Base-by-base conservation (phyloP, 164 flowering plant species). In the Chloranthus sessilifolius region DNA sequence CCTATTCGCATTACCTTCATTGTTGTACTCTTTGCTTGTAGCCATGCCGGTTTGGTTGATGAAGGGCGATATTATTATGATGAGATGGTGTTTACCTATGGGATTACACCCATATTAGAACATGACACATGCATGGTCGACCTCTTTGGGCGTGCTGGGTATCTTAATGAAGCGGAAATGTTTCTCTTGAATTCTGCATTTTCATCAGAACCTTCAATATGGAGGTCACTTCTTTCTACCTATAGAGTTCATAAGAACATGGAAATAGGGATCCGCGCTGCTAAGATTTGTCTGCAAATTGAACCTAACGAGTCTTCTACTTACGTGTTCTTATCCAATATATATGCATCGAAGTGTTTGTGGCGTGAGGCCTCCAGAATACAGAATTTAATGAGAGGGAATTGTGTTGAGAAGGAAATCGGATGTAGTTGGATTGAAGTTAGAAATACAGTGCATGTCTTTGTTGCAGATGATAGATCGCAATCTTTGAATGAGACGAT, bases 101-200 rank as follows among this genome's bases (percentile, higher is more conserved):
- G 54, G 25, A 50, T 50, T 37, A 14, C 30, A 50, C 54, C 42
- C 41, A 28, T 43, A 1, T 9, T 50, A 16, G 54, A 50, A 33
- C 54, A 36, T 36, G 11, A 10, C 31, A 35, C 54, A 5, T 50
- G 54, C 29, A 50, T 50, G 43, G 54, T 50, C 36, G 54, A 50
- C 43, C 54, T 50, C 36, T 43, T 50, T 24, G 54, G 54, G 10
- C 54, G 31, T 34, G 43, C 22, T 5, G 43, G 54, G 5, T 23
- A 21, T 50, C 43, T 50, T 8, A 11, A 36, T 22, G 54, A 50
- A 22, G 41, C 54, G 14, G 43, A 35, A 25, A 24, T 20, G 2
- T 50, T 50, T 50, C 31, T 50, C 10, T 12, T 15, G 29, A 50
- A 50, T 36, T 50, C 42, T 19, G 43, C 27, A 3, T 50, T 34